Percentiles rank a stretch among this genome's conserved stretches.
Conservation (phyloP, 768 basidiomycete genomes). For the Amanita muscaria region DNA sequence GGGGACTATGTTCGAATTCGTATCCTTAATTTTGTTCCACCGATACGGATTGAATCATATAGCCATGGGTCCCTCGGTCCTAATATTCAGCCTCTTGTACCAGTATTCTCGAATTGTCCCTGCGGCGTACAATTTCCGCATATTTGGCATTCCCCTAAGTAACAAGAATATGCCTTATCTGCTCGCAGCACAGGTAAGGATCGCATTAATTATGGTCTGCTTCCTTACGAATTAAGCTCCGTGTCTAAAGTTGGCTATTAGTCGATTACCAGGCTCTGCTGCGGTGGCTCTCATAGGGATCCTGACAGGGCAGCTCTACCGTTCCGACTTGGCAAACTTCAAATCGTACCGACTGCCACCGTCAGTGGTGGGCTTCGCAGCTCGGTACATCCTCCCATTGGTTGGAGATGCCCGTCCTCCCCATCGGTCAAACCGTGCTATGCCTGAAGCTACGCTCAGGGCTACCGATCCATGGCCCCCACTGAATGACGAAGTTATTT, state of each 20-base stretch:
- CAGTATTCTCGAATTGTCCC: conserved; percentile 79
- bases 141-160: conserved; percentile 65
- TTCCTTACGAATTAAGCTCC: conserved; percentile 5
- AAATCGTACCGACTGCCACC: conserved; percentile 74
- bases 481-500: conserved; percentile 51
- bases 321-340: conserved; percentile 71
- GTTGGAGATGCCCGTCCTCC: conserved; percentile 57
- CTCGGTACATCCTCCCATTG: conserved; percentile 54
- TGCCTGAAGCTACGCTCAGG: conserved; percentile 43
- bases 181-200: conserved; percentile 60
- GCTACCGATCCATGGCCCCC: conserved; percentile 15
- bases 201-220: conserved; percentile 1
- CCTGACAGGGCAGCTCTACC: conserved; percentile 67
- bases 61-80: conserved; percentile 64
- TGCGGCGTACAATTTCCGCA: conserved; percentile 60
- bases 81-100: conserved; percentile 76
- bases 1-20: conserved; percentile 60
- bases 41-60: conserved; percentile 64
- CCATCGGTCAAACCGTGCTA: conserved; percentile 61
- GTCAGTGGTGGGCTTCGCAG: conserved; percentile 43
- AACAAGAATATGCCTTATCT: conserved; percentile 73
- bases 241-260: conserved; percentile 51
- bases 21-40: conserved; percentile 55
- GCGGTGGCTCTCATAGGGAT: conserved; percentile 57
- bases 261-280: conserved; percentile 57